phyloP scores from a whole-genome alignment of 2,329 filamentous ascomycete species.

The Aspergillus terreus region DNA sequence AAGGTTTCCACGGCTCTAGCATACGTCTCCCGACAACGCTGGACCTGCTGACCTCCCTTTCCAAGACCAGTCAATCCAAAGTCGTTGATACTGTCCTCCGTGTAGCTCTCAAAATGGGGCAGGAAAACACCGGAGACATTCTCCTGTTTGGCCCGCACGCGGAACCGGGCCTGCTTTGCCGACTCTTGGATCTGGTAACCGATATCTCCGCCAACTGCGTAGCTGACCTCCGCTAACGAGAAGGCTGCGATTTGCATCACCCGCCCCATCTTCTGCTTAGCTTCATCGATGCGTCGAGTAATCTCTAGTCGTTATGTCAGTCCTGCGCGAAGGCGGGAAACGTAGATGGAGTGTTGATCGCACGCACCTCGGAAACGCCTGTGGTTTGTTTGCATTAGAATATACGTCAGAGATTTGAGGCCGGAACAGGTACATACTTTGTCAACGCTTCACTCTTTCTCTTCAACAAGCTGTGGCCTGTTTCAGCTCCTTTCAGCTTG shows the following conservation, averaged over 20 bases:
- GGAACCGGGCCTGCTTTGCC: conserved; percentile 86
- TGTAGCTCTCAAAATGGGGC: conserved; percentile 88
- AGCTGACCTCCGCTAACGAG: conserved; percentile 94
- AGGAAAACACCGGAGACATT: conserved; percentile 97
- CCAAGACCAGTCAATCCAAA: conserved; percentile 94
- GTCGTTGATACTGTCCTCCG: conserved; percentile 85
- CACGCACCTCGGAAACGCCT: conserved; percentile 82
- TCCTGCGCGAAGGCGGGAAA: conserved; percentile 19
- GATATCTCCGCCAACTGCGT: conserved; percentile 92
- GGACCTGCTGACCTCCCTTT: conserved; percentile 95
- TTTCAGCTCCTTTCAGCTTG: conserved; percentile 92
- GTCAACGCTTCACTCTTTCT: conserved; percentile 97
- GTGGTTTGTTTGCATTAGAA: conserved; percentile 21
- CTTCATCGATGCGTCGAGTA: conserved; percentile 93
- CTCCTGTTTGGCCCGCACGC: conserved; percentile 91
- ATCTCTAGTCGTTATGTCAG: conserved; percentile 63
- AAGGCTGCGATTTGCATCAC: conserved; percentile 99
- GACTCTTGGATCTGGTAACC: conserved; percentile 97
- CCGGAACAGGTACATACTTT: conserved; percentile 60
- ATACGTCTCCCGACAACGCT: conserved; percentile 92
- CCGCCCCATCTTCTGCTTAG: conserved; percentile 97
- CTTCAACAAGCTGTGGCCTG: conserved; percentile 91
- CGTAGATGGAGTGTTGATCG: conserved; percentile 13
- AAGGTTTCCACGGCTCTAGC: conserved; percentile 91
- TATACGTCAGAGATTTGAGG: not conserved